Evolutionary conservation across 2,329 filamentous ascomycete genomes (phyloP).

Genomic region (Sclerotinia glacialis): DNA sequence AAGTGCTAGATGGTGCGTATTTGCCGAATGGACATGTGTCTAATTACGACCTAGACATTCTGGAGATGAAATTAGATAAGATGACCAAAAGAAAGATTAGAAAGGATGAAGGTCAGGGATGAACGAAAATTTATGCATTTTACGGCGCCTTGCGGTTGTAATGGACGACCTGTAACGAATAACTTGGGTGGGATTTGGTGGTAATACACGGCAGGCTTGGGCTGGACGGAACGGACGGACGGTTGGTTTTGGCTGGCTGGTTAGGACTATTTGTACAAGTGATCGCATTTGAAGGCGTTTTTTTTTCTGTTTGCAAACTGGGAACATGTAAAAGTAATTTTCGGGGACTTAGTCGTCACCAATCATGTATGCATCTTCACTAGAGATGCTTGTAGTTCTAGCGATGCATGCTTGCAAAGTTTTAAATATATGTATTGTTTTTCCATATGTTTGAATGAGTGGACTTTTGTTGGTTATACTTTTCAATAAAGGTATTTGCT

Average conservation of each 20-base stretch:
- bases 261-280: slow-evolving; percentile 11
- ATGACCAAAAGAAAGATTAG: neutral
- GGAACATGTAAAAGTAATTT: slow-evolving; percentile 21
- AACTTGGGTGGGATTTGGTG: slow-evolving; percentile 12
- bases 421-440: neutral
- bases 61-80: neutral
- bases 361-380: slow-evolving; percentile 1
- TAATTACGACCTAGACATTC: slow-evolving; percentile 25
- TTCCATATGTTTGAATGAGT: too few relatives aligned
- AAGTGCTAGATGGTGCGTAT: slow-evolving; percentile 86
- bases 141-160: slow-evolving; percentile 10
- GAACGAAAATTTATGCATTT: slow-evolving; percentile 18
- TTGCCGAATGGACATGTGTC: slow-evolving; percentile 68
- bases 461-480: too few relatives aligned
- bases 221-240: neutral
- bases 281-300: slow-evolving; percentile 7
- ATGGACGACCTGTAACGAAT: slow-evolving; percentile 22
- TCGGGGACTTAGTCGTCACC: slow-evolving; percentile 4
- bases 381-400: slow-evolving; percentile 17
- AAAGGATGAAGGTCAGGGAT: neutral
- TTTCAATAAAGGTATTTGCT: too few relatives aligned
- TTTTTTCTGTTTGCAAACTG: slow-evolving; percentile 9
- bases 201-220: slow-evolving; percentile 8
- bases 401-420: neutral
- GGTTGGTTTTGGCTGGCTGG: slow-evolving; percentile 5